phyloP scores from a whole-genome alignment of 1,284 basidiomycete genomes.

The Cryptococcus sp. region DNA sequence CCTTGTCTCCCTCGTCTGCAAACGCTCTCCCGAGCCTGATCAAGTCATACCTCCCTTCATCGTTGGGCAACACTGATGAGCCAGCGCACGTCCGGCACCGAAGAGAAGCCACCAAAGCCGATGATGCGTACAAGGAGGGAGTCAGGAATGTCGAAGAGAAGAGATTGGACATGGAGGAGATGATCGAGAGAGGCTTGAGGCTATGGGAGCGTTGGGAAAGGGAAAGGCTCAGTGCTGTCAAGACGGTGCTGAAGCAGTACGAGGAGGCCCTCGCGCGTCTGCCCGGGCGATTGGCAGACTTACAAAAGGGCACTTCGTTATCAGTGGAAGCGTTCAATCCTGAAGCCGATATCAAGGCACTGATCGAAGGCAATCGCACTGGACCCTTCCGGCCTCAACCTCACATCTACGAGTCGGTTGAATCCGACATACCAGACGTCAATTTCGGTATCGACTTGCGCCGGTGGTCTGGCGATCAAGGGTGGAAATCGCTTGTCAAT shows the following conservation, averaged over 20 bases:
- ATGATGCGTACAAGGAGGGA: slow-evolving; percentile 71
- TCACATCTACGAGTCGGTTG: slow-evolving; percentile 78
- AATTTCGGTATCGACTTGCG: slow-evolving; percentile 86
- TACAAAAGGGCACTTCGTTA: slow-evolving; percentile 69
- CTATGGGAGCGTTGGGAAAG: slow-evolving; percentile 78
- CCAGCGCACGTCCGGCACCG: slow-evolving; percentile 70
- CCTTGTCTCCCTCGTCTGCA: slow-evolving; percentile 28
- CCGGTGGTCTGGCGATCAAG: slow-evolving; percentile 74
- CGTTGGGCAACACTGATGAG: slow-evolving; percentile 57
- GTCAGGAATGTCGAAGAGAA: slow-evolving; percentile 67
- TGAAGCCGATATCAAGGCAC: slow-evolving; percentile 65
- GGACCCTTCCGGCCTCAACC: slow-evolving; percentile 81
- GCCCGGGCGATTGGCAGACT: slow-evolving; percentile 65
- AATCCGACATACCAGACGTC: slow-evolving; percentile 76
- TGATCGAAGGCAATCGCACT: slow-evolving; percentile 86
- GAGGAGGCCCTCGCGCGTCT: slow-evolving; percentile 73
- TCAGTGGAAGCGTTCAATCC: slow-evolving; percentile 80
- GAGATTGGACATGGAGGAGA: slow-evolving; percentile 77
- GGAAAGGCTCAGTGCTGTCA: slow-evolving; percentile 77
- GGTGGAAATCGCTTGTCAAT: slow-evolving; percentile 51
- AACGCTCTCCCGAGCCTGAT: slow-evolving; percentile 34
- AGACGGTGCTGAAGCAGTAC: slow-evolving; percentile 83
- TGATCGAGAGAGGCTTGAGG: slow-evolving; percentile 77
- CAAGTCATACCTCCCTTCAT: slow-evolving; percentile 41
- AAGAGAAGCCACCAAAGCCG: slow-evolving; percentile 74